Evolutionary conservation across 2,329 filamentous ascomycete genomes (phyloP).

Genomic region (Aureobasidium sp.): DNA sequence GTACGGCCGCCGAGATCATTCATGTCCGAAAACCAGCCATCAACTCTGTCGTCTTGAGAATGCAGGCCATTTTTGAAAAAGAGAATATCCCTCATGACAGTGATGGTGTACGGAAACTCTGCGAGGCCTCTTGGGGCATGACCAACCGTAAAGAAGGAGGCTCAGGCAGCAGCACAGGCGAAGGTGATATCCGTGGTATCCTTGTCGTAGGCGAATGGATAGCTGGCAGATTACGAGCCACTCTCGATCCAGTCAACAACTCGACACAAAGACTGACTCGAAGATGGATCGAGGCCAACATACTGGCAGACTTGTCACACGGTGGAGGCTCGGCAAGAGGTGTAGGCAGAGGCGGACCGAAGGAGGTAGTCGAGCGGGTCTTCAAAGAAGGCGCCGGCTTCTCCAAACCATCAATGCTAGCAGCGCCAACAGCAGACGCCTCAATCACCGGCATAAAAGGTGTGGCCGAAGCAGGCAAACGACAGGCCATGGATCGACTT

Average conservation of each 20-base stretch:
- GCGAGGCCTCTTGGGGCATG: conserved; percentile 77
- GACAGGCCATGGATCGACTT: conserved; percentile 63
- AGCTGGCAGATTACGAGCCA: conserved; percentile 57
- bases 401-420: conserved; percentile 49
- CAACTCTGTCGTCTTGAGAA: conserved; percentile 73
- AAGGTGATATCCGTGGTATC: conserved; percentile 71
- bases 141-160: conserved; percentile 59
- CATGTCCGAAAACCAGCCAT: conserved; percentile 84
- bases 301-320: conserved; percentile 60
- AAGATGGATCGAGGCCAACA: conserved; percentile 68
- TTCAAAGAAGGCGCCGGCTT: conserved; percentile 76
- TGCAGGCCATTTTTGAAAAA: conserved; percentile 78
- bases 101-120: conserved; percentile 78
- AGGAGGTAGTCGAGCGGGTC: conserved; percentile 69
- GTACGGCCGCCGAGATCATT: conserved; percentile 80
- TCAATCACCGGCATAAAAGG: conserved; percentile 42
- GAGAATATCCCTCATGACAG: conserved; percentile 84
- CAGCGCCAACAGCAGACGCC: conserved; percentile 24
- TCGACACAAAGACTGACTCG: conserved; percentile 53
- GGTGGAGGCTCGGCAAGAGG: conserved; percentile 66
- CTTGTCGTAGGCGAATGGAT: conserved; percentile 89
- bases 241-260: conserved; percentile 9
- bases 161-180: conserved; percentile 50
- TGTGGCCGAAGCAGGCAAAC: conserved; percentile 66
- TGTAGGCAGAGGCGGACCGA: conserved; percentile 62